phyloP scores from a whole-genome alignment of 78 protist species.

The Chrysochromulina tobinii region DNA sequence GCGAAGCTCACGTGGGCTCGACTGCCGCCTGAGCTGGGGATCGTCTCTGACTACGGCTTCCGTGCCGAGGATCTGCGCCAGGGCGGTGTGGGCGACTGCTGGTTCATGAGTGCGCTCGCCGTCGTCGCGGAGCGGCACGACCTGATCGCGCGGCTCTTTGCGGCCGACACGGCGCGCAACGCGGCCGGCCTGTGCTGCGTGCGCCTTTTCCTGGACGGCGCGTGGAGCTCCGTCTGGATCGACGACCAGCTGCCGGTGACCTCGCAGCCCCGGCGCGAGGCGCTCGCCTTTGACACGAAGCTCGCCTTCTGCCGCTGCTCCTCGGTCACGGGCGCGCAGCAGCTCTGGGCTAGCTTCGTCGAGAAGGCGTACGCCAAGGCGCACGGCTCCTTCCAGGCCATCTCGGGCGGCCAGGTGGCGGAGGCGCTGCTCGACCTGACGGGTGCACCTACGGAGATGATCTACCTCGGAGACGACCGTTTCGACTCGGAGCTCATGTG shows the following conservation, averaged over 20 bases:
- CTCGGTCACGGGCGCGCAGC: background rate
- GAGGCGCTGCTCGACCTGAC: conserved; percentile 47
- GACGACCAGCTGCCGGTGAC: conserved; percentile 40
- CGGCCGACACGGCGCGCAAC: conserved; percentile 24
- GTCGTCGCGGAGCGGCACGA: conserved; percentile 41
- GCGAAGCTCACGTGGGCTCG: conserved; percentile 4
- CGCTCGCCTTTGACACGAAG: conserved; percentile 2
- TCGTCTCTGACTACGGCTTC: conserved; percentile 38
- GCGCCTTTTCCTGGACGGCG: conserved; percentile 43
- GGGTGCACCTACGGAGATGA: conserved; percentile 6
- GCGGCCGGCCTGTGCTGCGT: background rate
- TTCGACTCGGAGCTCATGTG: conserved; percentile 36
- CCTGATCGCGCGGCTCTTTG: conserved; percentile 23
- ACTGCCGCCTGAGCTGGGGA: background rate
- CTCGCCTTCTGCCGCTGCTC: conserved; percentile 13
- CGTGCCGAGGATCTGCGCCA: conserved; percentile 21
- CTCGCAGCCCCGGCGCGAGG: background rate
- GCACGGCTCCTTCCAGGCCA: conserved; percentile 35
- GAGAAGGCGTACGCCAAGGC: conserved; percentile 45
- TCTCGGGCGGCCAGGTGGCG: conserved; percentile 31
- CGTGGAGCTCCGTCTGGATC: background rate
- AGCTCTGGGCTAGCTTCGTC: conserved; percentile 20
- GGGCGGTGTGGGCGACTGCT: conserved; percentile 53
- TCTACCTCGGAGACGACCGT: background rate
- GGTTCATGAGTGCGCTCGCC: conserved; percentile 31